Evolutionary conservation across 495 filamentous ascomycete genomes (phyloP).

Genomic region (Neurospora sp.): DNA sequence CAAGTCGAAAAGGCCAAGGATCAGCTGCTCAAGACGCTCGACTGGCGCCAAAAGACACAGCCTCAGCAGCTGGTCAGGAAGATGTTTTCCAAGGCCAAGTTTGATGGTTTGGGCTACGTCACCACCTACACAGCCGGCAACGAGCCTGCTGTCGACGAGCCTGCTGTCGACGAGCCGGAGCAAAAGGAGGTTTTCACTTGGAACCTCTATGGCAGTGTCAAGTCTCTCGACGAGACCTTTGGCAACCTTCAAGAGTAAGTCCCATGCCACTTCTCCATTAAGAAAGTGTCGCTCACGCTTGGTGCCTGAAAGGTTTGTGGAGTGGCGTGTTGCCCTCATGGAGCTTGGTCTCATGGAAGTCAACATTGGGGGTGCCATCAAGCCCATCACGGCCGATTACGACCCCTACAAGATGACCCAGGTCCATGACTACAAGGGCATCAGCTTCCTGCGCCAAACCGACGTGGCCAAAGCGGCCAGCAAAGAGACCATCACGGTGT

Average conservation of each 20-base stretch:
- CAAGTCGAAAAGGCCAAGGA: conserved; percentile 59
- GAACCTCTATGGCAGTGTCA: conserved; percentile 80
- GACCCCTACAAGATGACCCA: conserved; percentile 85
- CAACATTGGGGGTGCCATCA: conserved; percentile 50
- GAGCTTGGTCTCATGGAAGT: conserved; percentile 66
- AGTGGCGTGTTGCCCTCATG: conserved; percentile 82
- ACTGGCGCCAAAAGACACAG: conserved; percentile 62
- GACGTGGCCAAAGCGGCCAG: conserved; percentile 58
- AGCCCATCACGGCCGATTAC: conserved; percentile 61
- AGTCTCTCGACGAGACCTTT: conserved; percentile 61
- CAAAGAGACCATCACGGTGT: conserved; percentile 67
- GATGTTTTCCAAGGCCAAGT: conserved; percentile 41
- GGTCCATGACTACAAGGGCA: conserved; percentile 79
- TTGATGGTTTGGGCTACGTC: conserved; percentile 46
- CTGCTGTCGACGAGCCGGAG: conserved; percentile 23
- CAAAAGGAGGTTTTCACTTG: conserved; percentile 56
- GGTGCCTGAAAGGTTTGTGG: conserved; percentile 52
- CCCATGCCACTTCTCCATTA: background rate
- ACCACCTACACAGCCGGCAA: conserved; percentile 28
- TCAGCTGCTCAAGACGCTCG: conserved; percentile 66
- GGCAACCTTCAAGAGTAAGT: conserved; percentile 66
- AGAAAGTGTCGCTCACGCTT: conserved; percentile 2
- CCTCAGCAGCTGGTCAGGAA: conserved; percentile 37
- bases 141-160: conserved; percentile 18
- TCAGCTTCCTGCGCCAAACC: conserved; percentile 70